Evolutionary conservation across 1,284 basidiomycete species (phyloP), one percentile per base, ranked within the genome.

Genomic region (Tylopilus orsonianus): DNA sequence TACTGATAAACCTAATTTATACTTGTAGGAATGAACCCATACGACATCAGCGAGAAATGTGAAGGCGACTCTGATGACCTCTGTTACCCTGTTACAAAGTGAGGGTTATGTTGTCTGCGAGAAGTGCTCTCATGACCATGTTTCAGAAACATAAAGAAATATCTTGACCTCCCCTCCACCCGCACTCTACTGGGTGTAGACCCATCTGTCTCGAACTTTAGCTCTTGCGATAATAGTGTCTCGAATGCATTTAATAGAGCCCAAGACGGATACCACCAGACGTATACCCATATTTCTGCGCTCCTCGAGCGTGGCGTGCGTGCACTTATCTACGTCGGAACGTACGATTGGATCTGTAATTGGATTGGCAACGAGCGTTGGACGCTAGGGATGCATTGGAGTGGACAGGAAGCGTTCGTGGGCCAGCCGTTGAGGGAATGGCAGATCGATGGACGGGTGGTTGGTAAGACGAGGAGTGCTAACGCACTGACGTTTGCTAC

Each of bases 281-380:
- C 75, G 0, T 67, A 72, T 56, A 66, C 77, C 36, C 83, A 92
- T 60, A 73, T 92, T 47, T 75, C 79, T 1, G 81, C 74, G 2
- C 75, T 94, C 27, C 78, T 93, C 18, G 90, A 93, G 60, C 79
- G 88, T 22, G 83, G 81, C 1, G 71, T 94, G 22, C 71, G 78
- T 7, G 82, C 85, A 4, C 75, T 94, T 14, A 80, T 91, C 50
- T 90, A 90, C 57, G 85, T 83, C 4, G 87, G 87, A 2, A 76
- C 74, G 3, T 79, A 81, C 48, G 87, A 90, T 64, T 87, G 77
- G 74, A 83, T 87, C 52, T 90, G 87, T 62, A 90, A 89, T 66
- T 85, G 83, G 76, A 68, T 89, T 14, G 85, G 81, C 2, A 88
- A 88, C 58, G 79, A 85, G 56, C 67, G 74, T 9, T 86, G 83